Conservation (phyloP, 768 basidiomycete species). For the Macrolepiota albuminosa region DNA sequence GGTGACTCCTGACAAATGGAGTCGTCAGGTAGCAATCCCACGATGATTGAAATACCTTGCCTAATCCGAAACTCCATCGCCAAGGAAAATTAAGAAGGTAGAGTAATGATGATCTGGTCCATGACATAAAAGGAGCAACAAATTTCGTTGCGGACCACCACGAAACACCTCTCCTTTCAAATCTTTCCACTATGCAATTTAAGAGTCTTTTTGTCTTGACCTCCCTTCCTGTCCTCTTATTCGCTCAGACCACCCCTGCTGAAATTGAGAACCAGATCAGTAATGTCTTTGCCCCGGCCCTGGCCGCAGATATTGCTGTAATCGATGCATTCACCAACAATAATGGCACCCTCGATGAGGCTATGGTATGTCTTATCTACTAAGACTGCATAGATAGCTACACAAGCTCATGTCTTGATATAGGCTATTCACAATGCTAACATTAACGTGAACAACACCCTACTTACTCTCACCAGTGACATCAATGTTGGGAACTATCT, state of each 20-base stretch:
- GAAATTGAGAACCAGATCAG: slow-evolving; percentile 26
- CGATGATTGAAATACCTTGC: too few species aligned
- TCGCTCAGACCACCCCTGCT: slow-evolving; percentile 16
- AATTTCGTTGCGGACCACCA: not conserved
- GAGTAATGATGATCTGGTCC: not conserved
- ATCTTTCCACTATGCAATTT: not conserved
- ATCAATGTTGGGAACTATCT: slow-evolving; percentile 14
- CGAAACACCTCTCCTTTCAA: not conserved
- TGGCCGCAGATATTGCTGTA: slow-evolving; percentile 23
- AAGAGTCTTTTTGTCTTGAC: not conserved
- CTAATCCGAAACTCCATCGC: not conserved
- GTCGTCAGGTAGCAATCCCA: too few species aligned
- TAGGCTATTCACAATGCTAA: slow-evolving; percentile 29
- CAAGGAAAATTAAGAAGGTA: not conserved
- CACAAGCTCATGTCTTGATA: not conserved
- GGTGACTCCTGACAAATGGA: too few species aligned
- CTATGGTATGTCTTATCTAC: slow-evolving; percentile 19
- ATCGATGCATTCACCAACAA: slow-evolving; percentile 27
- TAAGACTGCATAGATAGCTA: not conserved
- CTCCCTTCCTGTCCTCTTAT: slow-evolving; percentile 11
- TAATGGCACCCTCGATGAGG: slow-evolving; percentile 18
- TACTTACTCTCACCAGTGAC: slow-evolving; percentile 19
- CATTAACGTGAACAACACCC: slow-evolving; percentile 9
- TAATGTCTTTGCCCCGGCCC: slow-evolving; percentile 18
- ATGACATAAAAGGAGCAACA: not conserved